phyloP scores from a whole-genome alignment of 768 basidiomycete species.

The Mycena olivaceomarginata region DNA sequence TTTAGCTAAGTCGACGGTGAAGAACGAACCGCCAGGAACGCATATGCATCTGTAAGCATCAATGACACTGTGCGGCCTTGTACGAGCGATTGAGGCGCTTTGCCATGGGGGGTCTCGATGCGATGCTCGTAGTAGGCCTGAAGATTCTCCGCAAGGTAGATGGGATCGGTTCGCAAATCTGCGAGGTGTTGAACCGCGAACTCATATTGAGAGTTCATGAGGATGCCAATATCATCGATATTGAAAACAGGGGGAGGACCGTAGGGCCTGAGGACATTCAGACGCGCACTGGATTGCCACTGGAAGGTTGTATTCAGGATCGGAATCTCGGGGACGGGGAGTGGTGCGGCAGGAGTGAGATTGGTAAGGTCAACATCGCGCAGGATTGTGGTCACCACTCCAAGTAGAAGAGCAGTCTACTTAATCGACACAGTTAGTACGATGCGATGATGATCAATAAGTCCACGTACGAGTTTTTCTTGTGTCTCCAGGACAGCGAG shows the following conservation, averaged over 20 bases:
- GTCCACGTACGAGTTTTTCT: background rate
- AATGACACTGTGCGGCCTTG: conserved; percentile 13
- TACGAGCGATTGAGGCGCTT: conserved; percentile 12
- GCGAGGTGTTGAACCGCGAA: conserved; percentile 29
- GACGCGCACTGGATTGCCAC: conserved; percentile 34
- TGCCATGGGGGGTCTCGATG: background rate
- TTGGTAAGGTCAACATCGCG: conserved; percentile 22
- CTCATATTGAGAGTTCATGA: conserved; percentile 24
- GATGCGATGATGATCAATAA: background rate
- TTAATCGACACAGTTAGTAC: background rate
- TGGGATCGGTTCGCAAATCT: conserved; percentile 34
- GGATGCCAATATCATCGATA: conserved; percentile 11
- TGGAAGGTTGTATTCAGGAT: conserved; percentile 14
- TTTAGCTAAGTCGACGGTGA: too few relatives aligned
- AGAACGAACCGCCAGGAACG: conserved; percentile 11
- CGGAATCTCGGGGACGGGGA: conserved; percentile 22
- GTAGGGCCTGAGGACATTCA: conserved; percentile 21
- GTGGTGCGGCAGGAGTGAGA: background rate
- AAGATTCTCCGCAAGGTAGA: conserved; percentile 16
- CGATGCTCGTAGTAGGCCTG: conserved; percentile 39
- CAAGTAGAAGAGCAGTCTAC: conserved; percentile 12
- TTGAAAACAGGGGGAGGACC: conserved; percentile 19
- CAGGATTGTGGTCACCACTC: conserved; percentile 24
- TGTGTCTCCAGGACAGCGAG: background rate
- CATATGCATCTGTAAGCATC: conserved; percentile 26